Conservation (phyloP, 2,329 filamentous ascomycete genomes). For the Penicillium sp. region DNA sequence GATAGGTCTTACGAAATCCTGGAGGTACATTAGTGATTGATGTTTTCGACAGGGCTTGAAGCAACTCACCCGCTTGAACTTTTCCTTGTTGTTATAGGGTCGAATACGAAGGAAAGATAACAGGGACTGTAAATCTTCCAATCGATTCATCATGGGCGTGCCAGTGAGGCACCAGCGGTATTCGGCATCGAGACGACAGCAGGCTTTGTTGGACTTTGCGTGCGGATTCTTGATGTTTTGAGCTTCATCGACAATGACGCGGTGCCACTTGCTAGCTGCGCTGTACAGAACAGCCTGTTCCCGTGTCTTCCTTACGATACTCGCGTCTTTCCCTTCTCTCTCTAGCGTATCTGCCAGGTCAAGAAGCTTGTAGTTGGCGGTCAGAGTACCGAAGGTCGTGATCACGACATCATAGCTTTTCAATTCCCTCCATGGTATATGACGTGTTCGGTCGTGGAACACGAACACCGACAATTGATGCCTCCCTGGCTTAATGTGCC, state of each 20-base stretch:
- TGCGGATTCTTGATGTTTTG: conserved; percentile 73
- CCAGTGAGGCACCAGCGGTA: conserved; percentile 72
- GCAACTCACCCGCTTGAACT: conserved; percentile 54
- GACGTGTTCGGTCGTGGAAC: conserved; percentile 60
- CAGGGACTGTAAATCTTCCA: conserved; percentile 70
- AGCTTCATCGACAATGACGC: conserved; percentile 71
- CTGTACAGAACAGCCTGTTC: conserved; percentile 49
- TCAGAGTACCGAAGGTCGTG: conserved; percentile 70
- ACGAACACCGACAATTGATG: conserved; percentile 61
- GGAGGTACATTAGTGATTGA: neutral
- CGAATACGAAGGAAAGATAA: conserved; percentile 70
- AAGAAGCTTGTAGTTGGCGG: conserved; percentile 59
- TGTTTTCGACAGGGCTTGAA: too few relatives aligned
- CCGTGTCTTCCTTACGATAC: conserved; percentile 3
- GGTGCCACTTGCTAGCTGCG: conserved; percentile 55
- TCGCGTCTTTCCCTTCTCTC: conserved; percentile 39
- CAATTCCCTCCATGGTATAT: conserved; percentile 54
- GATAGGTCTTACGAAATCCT: conserved; percentile 51
- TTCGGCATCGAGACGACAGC: conserved; percentile 52
- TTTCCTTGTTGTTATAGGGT: conserved; percentile 62
- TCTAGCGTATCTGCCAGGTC: conserved; percentile 49
- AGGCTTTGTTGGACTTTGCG: conserved; percentile 57
- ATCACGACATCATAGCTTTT: conserved; percentile 66
- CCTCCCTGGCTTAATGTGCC: conserved; percentile 55
- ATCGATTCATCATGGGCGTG: conserved; percentile 83